Evolutionary conservation across 2,329 filamentous ascomycete species (phyloP).

Genomic region (Tolypocladium nubicola): DNA sequence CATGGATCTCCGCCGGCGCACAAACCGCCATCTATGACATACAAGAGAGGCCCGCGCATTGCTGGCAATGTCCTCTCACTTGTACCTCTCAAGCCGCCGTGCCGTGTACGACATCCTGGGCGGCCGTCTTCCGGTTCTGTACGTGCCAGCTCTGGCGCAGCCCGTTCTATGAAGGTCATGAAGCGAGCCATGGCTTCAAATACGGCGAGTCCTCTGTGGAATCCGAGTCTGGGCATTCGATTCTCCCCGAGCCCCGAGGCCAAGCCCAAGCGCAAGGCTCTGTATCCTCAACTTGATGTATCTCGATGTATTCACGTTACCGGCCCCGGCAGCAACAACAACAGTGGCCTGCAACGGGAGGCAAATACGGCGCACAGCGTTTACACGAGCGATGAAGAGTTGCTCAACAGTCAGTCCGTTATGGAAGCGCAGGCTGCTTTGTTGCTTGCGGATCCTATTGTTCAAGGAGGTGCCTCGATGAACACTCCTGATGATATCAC

Average conservation of each 20-base stretch:
- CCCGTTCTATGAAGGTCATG: background rate
- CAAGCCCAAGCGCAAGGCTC: background rate
- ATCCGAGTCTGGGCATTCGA: conserved; percentile 16
- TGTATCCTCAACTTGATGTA: conserved; percentile 16
- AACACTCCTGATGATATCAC: background rate
- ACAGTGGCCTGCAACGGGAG: background rate
- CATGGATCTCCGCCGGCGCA: conserved; percentile 4
- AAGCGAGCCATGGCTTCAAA: conserved; percentile 5
- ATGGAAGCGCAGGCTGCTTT: background rate
- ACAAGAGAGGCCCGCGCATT: conserved; percentile 6
- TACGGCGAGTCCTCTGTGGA: conserved; percentile 15
- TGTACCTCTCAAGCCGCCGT: background rate
- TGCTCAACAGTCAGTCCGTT: background rate
- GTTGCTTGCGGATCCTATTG: background rate
- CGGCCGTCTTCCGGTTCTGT: background rate
- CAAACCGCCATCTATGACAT: conserved; percentile 9
- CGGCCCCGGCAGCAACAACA: background rate
- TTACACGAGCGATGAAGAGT: background rate
- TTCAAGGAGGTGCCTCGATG: too few species aligned
- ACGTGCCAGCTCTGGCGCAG: background rate
- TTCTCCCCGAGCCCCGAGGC: conserved; percentile 14
- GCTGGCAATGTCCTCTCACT: conserved; percentile 16
- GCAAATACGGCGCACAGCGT: background rate
- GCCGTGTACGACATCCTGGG: background rate
- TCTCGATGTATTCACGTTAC: conserved; percentile 14